Percentiles rank a stretch among this genome's conserved stretches.
Conservation (phyloP, 345 rosid genomes). For the Euphorbia tirucalli region DNA sequence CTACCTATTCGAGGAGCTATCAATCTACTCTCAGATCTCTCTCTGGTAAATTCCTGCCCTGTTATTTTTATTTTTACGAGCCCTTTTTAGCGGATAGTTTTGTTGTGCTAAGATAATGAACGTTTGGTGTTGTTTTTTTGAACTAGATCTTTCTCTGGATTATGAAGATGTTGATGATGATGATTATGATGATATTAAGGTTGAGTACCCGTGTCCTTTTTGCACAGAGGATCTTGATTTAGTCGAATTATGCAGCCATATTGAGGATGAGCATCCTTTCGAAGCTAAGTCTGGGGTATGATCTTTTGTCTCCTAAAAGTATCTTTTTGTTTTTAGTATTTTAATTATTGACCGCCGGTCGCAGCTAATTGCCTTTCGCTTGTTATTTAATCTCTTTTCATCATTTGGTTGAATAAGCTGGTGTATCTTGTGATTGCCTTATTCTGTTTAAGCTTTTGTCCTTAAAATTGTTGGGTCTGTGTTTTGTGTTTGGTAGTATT, state of each 20-base stretch:
- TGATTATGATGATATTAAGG: conserved; percentile 23
- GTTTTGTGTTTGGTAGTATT: neutral
- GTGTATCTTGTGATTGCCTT: neutral
- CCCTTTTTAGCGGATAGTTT: neutral
- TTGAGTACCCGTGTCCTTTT: conserved; percentile 31
- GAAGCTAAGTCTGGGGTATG: conserved; percentile 25
- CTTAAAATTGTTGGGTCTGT: neutral
- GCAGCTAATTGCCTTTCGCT: neutral
- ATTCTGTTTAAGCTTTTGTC: neutral
- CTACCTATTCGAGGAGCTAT: conserved; percentile 25
- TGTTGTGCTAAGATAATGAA: neutral
- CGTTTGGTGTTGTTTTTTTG: neutral
- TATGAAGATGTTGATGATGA: conserved; percentile 19
- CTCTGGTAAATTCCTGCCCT: neutral
- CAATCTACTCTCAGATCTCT: conserved; percentile 29
- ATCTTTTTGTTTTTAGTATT: neutral
- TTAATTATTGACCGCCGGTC: neutral
- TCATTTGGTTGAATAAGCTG: neutral
- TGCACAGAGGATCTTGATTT: conserved; percentile 29
- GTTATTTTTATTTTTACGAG: neutral
- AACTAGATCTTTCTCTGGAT: conserved; percentile 30
- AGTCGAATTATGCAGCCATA: conserved; percentile 30
- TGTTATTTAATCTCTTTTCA: neutral
- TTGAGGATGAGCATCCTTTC: conserved; percentile 23
- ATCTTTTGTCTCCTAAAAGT: neutral